Evolutionary conservation across 192 early-diverging fungal genomes (phyloP).

Genomic region (Dissophora globulifera): DNA sequence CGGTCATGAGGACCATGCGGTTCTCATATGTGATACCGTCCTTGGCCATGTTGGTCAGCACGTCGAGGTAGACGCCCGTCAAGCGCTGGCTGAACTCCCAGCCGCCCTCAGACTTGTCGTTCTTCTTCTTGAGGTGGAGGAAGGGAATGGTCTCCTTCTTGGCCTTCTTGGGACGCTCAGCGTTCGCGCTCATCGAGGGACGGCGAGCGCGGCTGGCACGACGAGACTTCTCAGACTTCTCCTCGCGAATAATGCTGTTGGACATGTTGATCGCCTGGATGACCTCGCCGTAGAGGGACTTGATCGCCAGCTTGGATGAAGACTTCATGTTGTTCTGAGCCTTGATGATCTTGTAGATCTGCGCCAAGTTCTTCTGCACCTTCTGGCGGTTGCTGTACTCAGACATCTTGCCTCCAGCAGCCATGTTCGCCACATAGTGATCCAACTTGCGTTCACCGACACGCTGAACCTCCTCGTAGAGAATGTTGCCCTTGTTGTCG

Average conservation of each 20-base stretch:
- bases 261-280: constrained; percentile 81
- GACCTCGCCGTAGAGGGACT: constrained; percentile 77
- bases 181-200: constrained; percentile 53
- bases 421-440: constrained; percentile 93
- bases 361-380: constrained; percentile 80
- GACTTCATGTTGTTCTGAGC: constrained; percentile 82
- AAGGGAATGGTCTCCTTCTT: constrained; percentile 79
- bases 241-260: constrained; percentile 72
- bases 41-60: constrained; percentile 80
- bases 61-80: constrained; percentile 85
- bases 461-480: constrained; percentile 88
- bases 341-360: constrained; percentile 84
- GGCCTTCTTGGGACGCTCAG: constrained; percentile 64
- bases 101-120: constrained; percentile 72
- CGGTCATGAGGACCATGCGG: constrained; percentile 89
- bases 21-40: constrained; percentile 89
- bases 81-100: constrained; percentile 86
- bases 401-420: constrained; percentile 72
- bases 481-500: constrained; percentile 82
- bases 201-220: constrained; percentile 61
- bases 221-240: constrained; percentile 58
- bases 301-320: constrained; percentile 74
- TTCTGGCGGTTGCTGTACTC: constrained; percentile 81
- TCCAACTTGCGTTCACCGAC: constrained; percentile 87
- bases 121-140: constrained; percentile 80